These are phyloP conservation scores for Mycena sp. DNA, from an alignment of 1,284 basidiomycete genomes.

Conservation along the genomic window DNA sequence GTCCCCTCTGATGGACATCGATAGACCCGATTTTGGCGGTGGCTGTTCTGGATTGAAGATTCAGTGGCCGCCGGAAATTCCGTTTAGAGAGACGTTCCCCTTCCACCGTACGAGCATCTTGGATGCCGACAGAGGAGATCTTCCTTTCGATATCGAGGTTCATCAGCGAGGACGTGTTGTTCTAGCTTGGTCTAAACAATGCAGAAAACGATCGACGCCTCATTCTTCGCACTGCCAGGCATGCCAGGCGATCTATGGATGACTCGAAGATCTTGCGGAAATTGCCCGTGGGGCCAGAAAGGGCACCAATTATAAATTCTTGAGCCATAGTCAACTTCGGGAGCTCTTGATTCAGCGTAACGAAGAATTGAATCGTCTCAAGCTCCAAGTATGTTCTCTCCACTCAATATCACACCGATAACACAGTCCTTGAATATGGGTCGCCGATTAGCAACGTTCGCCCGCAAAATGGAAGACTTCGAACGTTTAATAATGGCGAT, in stretches of 20 bases:
- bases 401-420: not conserved
- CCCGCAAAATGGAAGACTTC: constrained; percentile 5
- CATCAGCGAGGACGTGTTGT: not conserved
- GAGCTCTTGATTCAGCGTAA: not conserved
- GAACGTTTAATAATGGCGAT: not conserved
- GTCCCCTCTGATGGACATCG: no score
- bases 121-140: not conserved
- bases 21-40: no score
- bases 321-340: not conserved
- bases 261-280: not conserved
- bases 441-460: not conserved
- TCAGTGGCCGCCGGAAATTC: no score
- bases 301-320: not conserved
- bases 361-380: not conserved
- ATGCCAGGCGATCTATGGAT: not conserved
- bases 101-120: not conserved
- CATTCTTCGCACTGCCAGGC: not conserved
- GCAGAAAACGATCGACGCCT: not conserved
- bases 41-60: no score
- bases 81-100: not conserved
- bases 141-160: not conserved
- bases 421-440: not conserved
- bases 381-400: not conserved
- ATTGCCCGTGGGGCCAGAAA: not conserved
- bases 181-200: not conserved